A percentile compares a stretch with the other conserved stretches of the same genome.
Conservation (phyloP, 108 stramenopile genomes). For the Schizochytrium sp. region DNA sequence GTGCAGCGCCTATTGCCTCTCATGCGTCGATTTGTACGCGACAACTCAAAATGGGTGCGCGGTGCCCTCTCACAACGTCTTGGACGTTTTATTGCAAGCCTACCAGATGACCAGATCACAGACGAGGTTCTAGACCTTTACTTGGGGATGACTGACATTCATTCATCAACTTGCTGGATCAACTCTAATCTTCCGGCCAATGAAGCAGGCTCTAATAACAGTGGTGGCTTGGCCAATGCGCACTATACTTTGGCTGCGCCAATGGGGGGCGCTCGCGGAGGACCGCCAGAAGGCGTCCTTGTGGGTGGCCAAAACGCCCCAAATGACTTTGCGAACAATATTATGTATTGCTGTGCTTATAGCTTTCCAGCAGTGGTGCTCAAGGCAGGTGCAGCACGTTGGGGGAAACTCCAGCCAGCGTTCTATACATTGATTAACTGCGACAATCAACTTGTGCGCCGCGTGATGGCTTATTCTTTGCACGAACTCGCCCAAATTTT, state of each 20-base stretch:
- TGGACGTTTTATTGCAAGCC: conserved; percentile 75
- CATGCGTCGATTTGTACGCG: conserved; percentile 69
- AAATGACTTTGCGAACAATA: conserved; percentile 78
- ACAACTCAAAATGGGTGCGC: conserved; percentile 74
- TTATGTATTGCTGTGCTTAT: conserved; percentile 95
- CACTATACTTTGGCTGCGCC: background rate
- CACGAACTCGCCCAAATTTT: conserved; percentile 91
- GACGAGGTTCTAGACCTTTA: conserved; percentile 83
- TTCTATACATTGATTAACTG: conserved; percentile 83
- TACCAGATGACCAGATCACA: conserved; percentile 70
- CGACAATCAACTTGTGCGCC: conserved; percentile 74
- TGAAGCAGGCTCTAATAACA: background rate
- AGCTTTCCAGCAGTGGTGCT: conserved; percentile 94
- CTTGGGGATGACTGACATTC: conserved; percentile 81
- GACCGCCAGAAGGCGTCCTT: conserved; percentile 49
- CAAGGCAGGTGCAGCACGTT: conserved; percentile 87
- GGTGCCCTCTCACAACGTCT: conserved; percentile 76
- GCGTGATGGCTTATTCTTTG: conserved; percentile 86
- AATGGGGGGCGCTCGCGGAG: conserved; percentile 54
- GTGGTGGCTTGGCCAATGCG: background rate
- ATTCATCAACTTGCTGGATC: conserved; percentile 78
- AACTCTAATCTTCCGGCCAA: background rate
- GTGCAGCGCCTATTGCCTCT: conserved; percentile 68
- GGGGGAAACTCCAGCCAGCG: conserved; percentile 82
- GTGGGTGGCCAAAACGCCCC: background rate